Percentiles rank a stretch among this genome's conserved stretches.
Evolutionary conservation across 2,329 filamentous ascomycete species (phyloP).

Genomic region (Ascosphaera acerosa): DNA sequence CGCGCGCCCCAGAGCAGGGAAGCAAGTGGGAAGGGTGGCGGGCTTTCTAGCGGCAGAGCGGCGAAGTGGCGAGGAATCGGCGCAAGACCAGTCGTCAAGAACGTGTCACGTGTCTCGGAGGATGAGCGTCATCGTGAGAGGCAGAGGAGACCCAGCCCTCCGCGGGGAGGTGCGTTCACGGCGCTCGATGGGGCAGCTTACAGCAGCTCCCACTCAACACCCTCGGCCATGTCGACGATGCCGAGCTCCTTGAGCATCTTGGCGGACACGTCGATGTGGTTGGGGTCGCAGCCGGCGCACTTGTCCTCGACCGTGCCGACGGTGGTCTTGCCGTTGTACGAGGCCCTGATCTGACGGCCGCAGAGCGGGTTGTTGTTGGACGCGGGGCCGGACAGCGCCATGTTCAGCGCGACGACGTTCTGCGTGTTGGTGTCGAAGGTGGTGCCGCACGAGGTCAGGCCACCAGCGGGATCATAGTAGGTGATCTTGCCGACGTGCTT

Average conservation of each 20-base stretch:
- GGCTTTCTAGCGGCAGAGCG: too few relatives aligned
- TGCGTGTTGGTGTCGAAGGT: slow-evolving; percentile 31
- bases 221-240: neutral
- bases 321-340: slow-evolving; percentile 30
- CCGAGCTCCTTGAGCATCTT: slow-evolving; percentile 2
- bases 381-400: slow-evolving; percentile 32
- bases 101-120: too few relatives aligned
- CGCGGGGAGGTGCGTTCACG: too few relatives aligned
- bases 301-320: slow-evolving; percentile 43
- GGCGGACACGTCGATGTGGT: neutral
- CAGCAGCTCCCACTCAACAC: slow-evolving; percentile 5
- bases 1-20: too few relatives aligned
- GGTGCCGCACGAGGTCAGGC: slow-evolving; percentile 41
- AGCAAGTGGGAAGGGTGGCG: too few relatives aligned
- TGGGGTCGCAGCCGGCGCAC: slow-evolving; percentile 38
- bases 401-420: slow-evolving; percentile 43
- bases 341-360: slow-evolving; percentile 40
- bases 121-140: too few relatives aligned
- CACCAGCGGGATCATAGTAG: slow-evolving; percentile 46
- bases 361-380: slow-evolving; percentile 49
- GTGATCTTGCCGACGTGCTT: slow-evolving; percentile 38
- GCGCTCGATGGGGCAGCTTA: too few relatives aligned
- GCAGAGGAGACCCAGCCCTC: too few relatives aligned
- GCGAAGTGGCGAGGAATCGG: too few relatives aligned
- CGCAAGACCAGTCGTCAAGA: too few relatives aligned